Conservation (phyloP, 148 eudicot genomes). For the Amaranthus cruentus region DNA sequence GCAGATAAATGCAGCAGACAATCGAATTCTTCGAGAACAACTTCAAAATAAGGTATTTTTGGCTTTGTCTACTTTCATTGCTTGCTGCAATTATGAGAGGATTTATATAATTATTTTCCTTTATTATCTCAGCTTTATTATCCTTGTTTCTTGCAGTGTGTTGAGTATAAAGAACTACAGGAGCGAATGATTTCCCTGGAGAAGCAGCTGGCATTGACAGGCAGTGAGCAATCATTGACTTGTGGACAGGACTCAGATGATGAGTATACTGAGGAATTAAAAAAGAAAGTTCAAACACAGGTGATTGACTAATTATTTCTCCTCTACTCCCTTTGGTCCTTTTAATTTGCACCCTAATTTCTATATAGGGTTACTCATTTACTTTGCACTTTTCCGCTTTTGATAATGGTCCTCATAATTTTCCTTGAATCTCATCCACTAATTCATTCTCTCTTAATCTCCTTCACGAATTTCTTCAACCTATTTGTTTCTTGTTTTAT, state of each 20-base stretch:
- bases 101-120: neutral
- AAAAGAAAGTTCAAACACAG: slow-evolving; percentile 72
- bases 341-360: too few relatives aligned
- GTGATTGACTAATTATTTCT: slow-evolving; percentile 26
- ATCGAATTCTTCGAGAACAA: slow-evolving; percentile 89
- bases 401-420: too few relatives aligned
- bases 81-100: neutral
- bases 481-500: too few relatives aligned
- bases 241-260: slow-evolving; percentile 39
- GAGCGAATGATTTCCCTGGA: slow-evolving; percentile 60
- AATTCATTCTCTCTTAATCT: too few relatives aligned
- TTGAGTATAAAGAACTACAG: slow-evolving; percentile 60
- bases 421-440: too few relatives aligned
- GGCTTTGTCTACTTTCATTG: slow-evolving; percentile 4
- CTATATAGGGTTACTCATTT: too few relatives aligned
- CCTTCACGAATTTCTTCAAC: too few relatives aligned
- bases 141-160: slow-evolving; percentile 44
- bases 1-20: slow-evolving; percentile 91
- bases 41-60: slow-evolving; percentile 70
- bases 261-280: slow-evolving; percentile 63
- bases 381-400: too few relatives aligned
- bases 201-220: slow-evolving; percentile 53
- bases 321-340: neutral
- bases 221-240: slow-evolving; percentile 27
- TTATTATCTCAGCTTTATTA: neutral